Percentiles rank a stretch among this genome's conserved stretches.
phyloP scores from a whole-genome alignment of 2,329 filamentous ascomycete genomes.

The Cladophialophora chaetospira region DNA sequence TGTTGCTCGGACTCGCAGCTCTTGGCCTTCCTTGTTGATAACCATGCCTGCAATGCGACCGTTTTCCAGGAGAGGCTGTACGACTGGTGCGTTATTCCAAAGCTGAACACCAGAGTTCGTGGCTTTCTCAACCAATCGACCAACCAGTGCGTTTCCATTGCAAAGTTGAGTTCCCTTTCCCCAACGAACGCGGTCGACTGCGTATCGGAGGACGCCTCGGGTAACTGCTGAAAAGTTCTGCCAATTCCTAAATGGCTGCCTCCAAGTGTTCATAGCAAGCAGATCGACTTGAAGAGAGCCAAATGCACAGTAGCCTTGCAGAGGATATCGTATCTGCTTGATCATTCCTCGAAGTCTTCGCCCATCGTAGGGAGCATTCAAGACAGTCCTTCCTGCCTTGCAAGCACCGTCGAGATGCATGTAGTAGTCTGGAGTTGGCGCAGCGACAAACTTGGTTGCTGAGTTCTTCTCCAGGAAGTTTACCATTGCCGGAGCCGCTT shows the following conservation, averaged over 20 bases:
- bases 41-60: slow-evolving; percentile 4
- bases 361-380: slow-evolving; percentile 12
- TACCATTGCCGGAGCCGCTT: slow-evolving; percentile 39
- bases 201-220: slow-evolving; percentile 4
- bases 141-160: slow-evolving; percentile 19
- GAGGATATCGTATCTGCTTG: slow-evolving; percentile 12
- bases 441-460: slow-evolving; percentile 2
- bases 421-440: slow-evolving; percentile 20
- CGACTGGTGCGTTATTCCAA: slow-evolving; percentile 16
- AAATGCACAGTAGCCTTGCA: slow-evolving; percentile 17
- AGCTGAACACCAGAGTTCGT: slow-evolving; percentile 4
- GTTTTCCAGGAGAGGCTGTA: slow-evolving; percentile 6
- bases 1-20: slow-evolving; percentile 32
- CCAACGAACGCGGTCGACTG: slow-evolving; percentile 1
- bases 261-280: slow-evolving; percentile 1
- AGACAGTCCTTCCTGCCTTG: slow-evolving; percentile 12
- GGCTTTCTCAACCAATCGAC: slow-evolving; percentile 10
- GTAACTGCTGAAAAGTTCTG: slow-evolving; percentile 12
- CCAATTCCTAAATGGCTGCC: slow-evolving; percentile 6
- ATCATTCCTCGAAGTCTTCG: slow-evolving; percentile 6
- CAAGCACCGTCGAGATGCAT: slow-evolving; percentile 12
- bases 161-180: slow-evolving; percentile 14
- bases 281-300: slow-evolving; percentile 11
- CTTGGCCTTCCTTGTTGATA: slow-evolving; percentile 24
- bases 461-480: slow-evolving; percentile 34